Evolutionary conservation across 2,329 filamentous ascomycete genomes (phyloP).

Genomic region (Magnaporthiopsis rhizophila): DNA sequence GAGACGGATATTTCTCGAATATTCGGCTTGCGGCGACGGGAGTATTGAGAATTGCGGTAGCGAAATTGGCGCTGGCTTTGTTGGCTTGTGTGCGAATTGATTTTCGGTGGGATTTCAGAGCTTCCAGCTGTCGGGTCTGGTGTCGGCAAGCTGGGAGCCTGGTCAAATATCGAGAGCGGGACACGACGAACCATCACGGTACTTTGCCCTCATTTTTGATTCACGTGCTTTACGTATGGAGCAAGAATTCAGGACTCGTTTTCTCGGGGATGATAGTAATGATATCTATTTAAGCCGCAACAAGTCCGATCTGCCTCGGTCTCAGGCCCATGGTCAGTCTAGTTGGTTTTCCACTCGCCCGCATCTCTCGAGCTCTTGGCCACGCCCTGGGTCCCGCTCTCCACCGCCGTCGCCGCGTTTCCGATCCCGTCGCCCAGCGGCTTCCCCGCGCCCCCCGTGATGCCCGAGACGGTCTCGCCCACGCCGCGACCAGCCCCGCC

Average conservation of each 20-base stretch:
- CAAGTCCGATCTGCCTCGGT: background rate
- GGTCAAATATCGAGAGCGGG: too few relatives aligned
- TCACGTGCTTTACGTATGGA: too few relatives aligned
- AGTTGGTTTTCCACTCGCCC: slow-evolving; percentile 46
- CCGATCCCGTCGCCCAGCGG: slow-evolving; percentile 48
- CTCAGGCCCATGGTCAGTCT: background rate
- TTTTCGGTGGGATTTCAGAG: too few relatives aligned
- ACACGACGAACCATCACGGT: too few relatives aligned
- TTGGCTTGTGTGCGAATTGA: too few relatives aligned
- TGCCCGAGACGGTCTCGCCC: slow-evolving; percentile 45
- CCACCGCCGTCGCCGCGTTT: slow-evolving; percentile 43
- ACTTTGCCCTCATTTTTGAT: too few relatives aligned
- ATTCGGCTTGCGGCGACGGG: background rate
- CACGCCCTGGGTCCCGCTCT: slow-evolving; percentile 38
- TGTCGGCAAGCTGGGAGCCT: too few relatives aligned
- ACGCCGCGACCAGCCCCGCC: slow-evolving; percentile 48
- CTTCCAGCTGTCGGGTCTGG: too few relatives aligned
- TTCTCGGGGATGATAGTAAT: too few relatives aligned
- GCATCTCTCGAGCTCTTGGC: slow-evolving; percentile 49
- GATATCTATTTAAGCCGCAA: too few relatives aligned
- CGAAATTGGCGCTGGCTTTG: background rate
- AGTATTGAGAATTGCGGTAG: background rate
- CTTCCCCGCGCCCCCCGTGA: slow-evolving; percentile 43
- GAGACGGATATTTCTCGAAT: too few relatives aligned
- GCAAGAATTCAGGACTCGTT: too few relatives aligned